Base-by-base conservation (phyloP, 108 stramenopile genomes). In the Nitzschia inconspicua region DNA sequence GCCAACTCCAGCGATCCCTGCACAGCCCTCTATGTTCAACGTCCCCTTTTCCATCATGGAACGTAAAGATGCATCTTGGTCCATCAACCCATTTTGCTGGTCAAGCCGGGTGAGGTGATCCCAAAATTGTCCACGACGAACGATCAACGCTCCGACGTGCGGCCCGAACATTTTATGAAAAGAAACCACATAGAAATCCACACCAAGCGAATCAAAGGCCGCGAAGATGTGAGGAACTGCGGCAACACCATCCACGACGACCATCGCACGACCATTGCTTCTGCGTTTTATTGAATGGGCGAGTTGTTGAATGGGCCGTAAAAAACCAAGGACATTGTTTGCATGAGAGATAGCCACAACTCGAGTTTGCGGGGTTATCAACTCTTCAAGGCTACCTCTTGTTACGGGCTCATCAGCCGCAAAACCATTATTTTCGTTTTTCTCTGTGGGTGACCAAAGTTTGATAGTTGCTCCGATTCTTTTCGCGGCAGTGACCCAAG, bases 171-270 rank as follows among this genome's bases (percentile, higher is more conserved):
- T 14, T 63, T 94, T 90, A 47, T 89, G 88, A 40, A 76, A 70
- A 13, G 85, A 86, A 2, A 88, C 76, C 5, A 84, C 84, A 65
- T 93, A 89, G 76, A 76, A 89, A 52, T 92, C 91, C 4, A 80
- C 85, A 6, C 50, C 35, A 4, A 18, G 25, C 10, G 41, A 37
- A 55, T 70, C 56, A 22, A 57, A 28, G 11, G 47, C 61, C 14
- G 70, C 70, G 59, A 59, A 82, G 14, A 74, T 24, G 52, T 94
- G 93, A 13, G 93, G 89, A 13, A 76, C 76, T 23, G 85, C 85
- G 3, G 93, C 93, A 14, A 94, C 93, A 16, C 89, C 93, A 63
- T 94, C 93, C 0, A 89, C 84, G 0, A 90, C 74, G 11, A 88
- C 62, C 32, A 73, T 74, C 5, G 79, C 91, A 60, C 65, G 32